Base-by-base conservation (phyloP, 139 green algal genomes). In the Picochlorum sp. region DNA sequence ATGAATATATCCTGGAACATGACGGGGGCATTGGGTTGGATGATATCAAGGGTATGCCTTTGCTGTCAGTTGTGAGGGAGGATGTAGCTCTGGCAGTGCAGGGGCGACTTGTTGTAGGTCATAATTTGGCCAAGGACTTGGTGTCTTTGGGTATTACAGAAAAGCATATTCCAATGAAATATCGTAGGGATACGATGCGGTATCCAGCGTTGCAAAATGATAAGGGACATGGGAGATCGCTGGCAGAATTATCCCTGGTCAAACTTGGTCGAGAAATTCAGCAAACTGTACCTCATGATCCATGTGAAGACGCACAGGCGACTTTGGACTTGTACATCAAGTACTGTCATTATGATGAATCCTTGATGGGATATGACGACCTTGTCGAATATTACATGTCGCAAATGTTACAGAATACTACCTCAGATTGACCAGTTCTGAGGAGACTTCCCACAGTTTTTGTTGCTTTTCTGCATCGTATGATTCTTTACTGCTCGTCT, bases 361-460 rank as follows among this genome's bases (percentile, higher is more conserved):
- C 31, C 23, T 49, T 16, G 37, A 76, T 74, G 70, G 30, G 6
- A 4, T 77, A 76, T 18, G 57, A 77, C 2, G 70, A 77, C 55
- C n/a, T 77, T 30, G 70, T 77, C 31, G 49, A 76, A 34, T 70
- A 57, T 37, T 31, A 70, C 18, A 24, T 62, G n/a, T 56, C 67
- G 2, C 26, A 69, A 14, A 64, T 76, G 11, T 30, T 77, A 54
- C 34, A 13, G 8, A 13, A 23, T 54, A 26, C 47, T 21, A 26
- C 47, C 24, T 28, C 24, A 21, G 47, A 54, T 49, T 68, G 26
- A 65, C 69, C 10, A 90, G 70, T 75, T 92, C 81, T 49, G 81
- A 38, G 11, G 68, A 82, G 5, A 86, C 59, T 0, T 85, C 64
- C 79, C 83, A 92, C 26, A 92, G 45, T 15, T 55, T 56, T 56